A percentile compares a stretch with the other conserved stretches of the same genome.
phyloP scores from a whole-genome alignment of 371 early-diverging fungal species.

The Rhizopus arrhizus region DNA sequence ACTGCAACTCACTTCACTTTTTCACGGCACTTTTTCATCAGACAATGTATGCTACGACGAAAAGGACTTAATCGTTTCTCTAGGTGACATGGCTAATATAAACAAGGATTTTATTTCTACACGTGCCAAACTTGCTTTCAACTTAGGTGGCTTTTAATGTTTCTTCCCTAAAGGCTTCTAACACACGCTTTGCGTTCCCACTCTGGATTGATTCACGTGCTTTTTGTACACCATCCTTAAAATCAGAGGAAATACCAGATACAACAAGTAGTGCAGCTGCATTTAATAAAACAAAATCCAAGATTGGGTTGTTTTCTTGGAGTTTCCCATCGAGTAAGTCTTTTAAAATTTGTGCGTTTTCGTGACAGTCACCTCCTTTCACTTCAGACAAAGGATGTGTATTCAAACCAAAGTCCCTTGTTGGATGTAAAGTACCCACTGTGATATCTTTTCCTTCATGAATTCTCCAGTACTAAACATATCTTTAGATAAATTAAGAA shows the following conservation, averaged over 20 bases:
- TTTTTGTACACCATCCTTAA: slow-evolving; percentile 76
- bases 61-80: slow-evolving; percentile 4
- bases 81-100: not conserved
- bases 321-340: slow-evolving; percentile 66
- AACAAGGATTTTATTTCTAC: slow-evolving; percentile 6
- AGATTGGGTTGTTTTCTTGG: slow-evolving; percentile 67
- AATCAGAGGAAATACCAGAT: slow-evolving; percentile 72
- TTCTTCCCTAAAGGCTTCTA: slow-evolving; percentile 67
- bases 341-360: slow-evolving; percentile 74
- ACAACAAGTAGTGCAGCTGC: slow-evolving; percentile 85
- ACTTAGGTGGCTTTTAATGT: slow-evolving; percentile 28
- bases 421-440: slow-evolving; percentile 71
- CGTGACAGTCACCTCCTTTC: slow-evolving; percentile 75
- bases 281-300: slow-evolving; percentile 92
- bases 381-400: slow-evolving; percentile 75
- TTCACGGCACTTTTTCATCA: not conserved
- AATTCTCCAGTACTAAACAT: slow-evolving; percentile 70
- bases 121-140: slow-evolving; percentile 11
- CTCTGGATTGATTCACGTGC: slow-evolving; percentile 74
- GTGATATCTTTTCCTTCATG: slow-evolving; percentile 60
- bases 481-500: not conserved
- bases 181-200: slow-evolving; percentile 67
- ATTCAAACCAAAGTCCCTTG: slow-evolving; percentile 81
- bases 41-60: not conserved
- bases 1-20: not conserved